Evolutionary conservation across 129 eudicot genomes (phyloP), one percentile per base, ranked within the genome.

Genomic region (Chrysanthemum seticuspe): DNA sequence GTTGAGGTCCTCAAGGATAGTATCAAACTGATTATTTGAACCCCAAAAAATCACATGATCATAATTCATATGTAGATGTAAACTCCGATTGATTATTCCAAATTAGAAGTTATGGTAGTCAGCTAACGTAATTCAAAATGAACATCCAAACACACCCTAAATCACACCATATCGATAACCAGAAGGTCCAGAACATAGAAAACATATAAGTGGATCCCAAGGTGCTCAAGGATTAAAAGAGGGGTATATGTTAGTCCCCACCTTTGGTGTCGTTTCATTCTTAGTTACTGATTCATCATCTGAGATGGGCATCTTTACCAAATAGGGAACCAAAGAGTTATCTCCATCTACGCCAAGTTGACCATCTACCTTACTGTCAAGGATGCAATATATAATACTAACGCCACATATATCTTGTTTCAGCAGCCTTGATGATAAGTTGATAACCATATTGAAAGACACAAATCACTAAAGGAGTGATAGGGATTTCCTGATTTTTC

Each of bases 301-400:
- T 4, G 77, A 54, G 19, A 68, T 50, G 11, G 90, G 82, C 68
- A 64, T 68, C 68, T 84, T 83, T 34, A 90, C 72, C 74, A 84
- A 70, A 79, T 76, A 78, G 9, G 96, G 97, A 14, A 76, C 68
- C 27, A 76, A 57, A 52, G 88, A 78, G 80, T 90, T 86, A 31
- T 88, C 91, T 73, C 88, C 92, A 70, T 72, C 67, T 7, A 67
- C 70, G 78, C 96, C 96, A 73, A 94, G 86, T 80, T 94, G 98
- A 71, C 96, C 91, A 84, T 94, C 98, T 85, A 77, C 73, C 60
- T 57, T 34, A 47, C n/a, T 64, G 86, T 89, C 82, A 84, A 92
- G 96, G 86, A 83, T 49, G 68, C 58, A 44, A 45, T 6, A 13
- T 4, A 53, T 58, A 65, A 29, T 47, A 54, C 21, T 65, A 57